Evolutionary conservation across 179 eudicot genomes (phyloP), one percentile per base, ranked within the genome.

Genomic region (Silene vulgaris): DNA sequence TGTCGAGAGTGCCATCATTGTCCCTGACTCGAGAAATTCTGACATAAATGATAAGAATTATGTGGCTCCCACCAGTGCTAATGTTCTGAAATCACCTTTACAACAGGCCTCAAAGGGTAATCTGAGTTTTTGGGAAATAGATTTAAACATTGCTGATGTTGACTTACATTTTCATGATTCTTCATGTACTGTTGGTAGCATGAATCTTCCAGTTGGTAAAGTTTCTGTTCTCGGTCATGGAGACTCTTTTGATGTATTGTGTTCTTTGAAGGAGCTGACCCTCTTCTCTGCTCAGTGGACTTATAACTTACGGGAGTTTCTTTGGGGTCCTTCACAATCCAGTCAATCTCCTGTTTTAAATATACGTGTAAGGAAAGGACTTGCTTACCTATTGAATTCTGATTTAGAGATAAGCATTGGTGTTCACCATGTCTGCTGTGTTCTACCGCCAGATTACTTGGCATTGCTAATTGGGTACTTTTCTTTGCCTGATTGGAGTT

Each of bases 391-490:
- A 50, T 61, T 64, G 19, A 72, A 68, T 56, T 85, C 92, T 74
- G 75, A 75, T 29, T 72, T 88, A 80, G 88, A 89, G 81, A 74
- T 91, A 76, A 85, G 92, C 83, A 80, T 91, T 75, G 76, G 96
- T 32, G 72, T 89, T 80, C 96, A 91, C 78, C 89, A 96, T 82
- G 98, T 91, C 14, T 84, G 90, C 70, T 96, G 99, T 83, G 76
- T 81, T 73, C 76, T 96, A 79, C 88, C 90, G 40, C 89, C 99
- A 66, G 97, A 93, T 13, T 91, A 87, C 80, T 76, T 96, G 66
- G 88, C 96, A 16, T 76, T 91, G 63, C 56, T 96, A 32, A 88
- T 93, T 75, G 99, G 97, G 76, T 96, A 96, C 71, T 96, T 96
- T 73, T 81, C 90, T 65, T 81, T 88, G 79, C 86, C 93, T 72